Evolutionary conservation across 306 rosid species (phyloP).

Genomic region (Vigna mungo): DNA sequence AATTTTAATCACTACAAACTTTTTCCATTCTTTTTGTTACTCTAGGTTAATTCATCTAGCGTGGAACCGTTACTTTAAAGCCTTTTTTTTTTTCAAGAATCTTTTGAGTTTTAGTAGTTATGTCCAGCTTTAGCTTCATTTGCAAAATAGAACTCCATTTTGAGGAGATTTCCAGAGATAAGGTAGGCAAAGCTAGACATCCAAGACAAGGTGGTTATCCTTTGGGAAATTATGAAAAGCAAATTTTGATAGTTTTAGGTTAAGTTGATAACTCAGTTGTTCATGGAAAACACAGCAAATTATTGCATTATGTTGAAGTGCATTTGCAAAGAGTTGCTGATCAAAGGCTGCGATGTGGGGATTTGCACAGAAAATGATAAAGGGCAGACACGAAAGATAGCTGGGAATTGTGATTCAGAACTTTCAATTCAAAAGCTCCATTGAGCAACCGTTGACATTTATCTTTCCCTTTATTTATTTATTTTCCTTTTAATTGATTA

Average conservation of each 20-base stretch:
- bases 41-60: slow-evolving; percentile 6
- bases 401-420: slow-evolving; percentile 51
- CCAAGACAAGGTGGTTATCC: neutral
- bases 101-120: slow-evolving; percentile 11
- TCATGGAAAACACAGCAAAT: slow-evolving; percentile 6
- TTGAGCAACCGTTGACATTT: slow-evolving; percentile 80
- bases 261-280: slow-evolving; percentile 19
- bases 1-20: slow-evolving; percentile 45
- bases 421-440: slow-evolving; percentile 56
- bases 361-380: slow-evolving; percentile 83
- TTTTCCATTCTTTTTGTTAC: slow-evolving; percentile 51
- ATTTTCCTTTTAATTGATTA: slow-evolving; percentile 46
- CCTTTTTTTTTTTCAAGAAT: neutral
- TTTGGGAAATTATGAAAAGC: neutral
- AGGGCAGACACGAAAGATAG: slow-evolving; percentile 57
- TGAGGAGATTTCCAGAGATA: neutral
- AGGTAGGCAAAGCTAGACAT: neutral
- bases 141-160: slow-evolving; percentile 4
- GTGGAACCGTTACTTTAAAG: slow-evolving; percentile 31
- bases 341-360: slow-evolving; percentile 52
- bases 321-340: slow-evolving; percentile 37
- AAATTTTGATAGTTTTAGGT: neutral
- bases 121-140: slow-evolving; percentile 11
- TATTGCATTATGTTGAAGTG: slow-evolving; percentile 31
- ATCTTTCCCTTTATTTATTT: slow-evolving; percentile 34